Evolutionary conservation across 768 basidiomycete genomes (phyloP).

Genomic region (Termitomyces sp.): DNA sequence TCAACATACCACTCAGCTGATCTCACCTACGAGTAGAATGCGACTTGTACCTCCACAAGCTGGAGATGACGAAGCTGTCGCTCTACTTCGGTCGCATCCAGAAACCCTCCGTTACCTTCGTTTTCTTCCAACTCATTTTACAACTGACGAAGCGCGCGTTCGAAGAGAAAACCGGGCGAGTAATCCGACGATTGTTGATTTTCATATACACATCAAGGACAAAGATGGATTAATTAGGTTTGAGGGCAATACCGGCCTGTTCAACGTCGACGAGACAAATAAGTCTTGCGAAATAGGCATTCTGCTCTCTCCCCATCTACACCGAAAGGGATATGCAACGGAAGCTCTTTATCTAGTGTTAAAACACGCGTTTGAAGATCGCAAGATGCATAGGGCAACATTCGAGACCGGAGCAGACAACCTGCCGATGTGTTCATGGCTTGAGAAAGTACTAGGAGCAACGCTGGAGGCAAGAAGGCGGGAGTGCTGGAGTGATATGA

Average conservation of each 20-base stretch:
- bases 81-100: slow-evolving; percentile 33
- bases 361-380: slow-evolving; percentile 36
- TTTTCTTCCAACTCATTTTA: slow-evolving; percentile 31
- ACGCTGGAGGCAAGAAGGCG: slow-evolving; percentile 32
- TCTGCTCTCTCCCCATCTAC: slow-evolving; percentile 29
- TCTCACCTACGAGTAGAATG: slow-evolving; percentile 30
- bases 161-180: slow-evolving; percentile 30
- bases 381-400: slow-evolving; percentile 33
- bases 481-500: slow-evolving; percentile 34
- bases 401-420: slow-evolving; percentile 40
- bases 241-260: slow-evolving; percentile 33
- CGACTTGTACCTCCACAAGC: slow-evolving; percentile 28
- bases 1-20: slow-evolving; percentile 22
- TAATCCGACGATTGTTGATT: slow-evolving; percentile 28
- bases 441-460: slow-evolving; percentile 35
- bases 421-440: slow-evolving; percentile 39
- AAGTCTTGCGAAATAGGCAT: slow-evolving; percentile 38
- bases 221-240: slow-evolving; percentile 23
- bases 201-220: slow-evolving; percentile 28
- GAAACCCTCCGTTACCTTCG: slow-evolving; percentile 31
- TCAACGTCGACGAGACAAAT: slow-evolving; percentile 30
- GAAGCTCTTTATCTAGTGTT: slow-evolving; percentile 38
- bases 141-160: slow-evolving; percentile 29
- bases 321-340: slow-evolving; percentile 35
- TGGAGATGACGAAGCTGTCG: slow-evolving; percentile 29